Evolutionary conservation across 106 monocot genomes (phyloP).

Genomic region (Triglochin maritima): DNA sequence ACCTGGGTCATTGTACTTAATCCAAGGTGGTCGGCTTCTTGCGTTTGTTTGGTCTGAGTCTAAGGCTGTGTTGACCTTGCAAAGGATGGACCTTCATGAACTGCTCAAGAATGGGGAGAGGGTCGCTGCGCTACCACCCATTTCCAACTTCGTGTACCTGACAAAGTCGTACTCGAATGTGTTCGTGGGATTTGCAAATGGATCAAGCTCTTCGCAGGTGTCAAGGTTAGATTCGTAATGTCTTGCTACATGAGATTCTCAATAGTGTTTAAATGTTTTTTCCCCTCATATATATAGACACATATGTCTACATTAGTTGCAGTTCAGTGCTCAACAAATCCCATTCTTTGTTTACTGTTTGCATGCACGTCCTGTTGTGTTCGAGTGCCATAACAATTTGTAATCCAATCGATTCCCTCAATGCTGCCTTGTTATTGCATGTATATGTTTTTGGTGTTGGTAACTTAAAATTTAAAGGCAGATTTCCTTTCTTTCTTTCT

Average conservation of each 20-base stretch:
- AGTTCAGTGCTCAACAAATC: too few species aligned
- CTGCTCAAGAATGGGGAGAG: constrained; percentile 61
- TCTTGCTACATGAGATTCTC: background rate
- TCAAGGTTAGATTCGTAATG: background rate
- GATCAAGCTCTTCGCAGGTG: background rate
- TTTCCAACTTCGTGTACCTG: constrained; percentile 64
- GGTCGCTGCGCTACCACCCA: constrained; percentile 45
- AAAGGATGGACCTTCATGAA: constrained; percentile 60
- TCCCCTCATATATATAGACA: too few species aligned
- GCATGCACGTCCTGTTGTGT: too few species aligned
- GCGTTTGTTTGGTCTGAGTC: constrained; percentile 87
- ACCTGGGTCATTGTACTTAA: constrained; percentile 66
- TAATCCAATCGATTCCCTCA: too few species aligned
- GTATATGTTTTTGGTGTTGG: too few species aligned
- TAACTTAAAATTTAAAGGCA: too few species aligned
- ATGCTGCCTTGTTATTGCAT: too few species aligned
- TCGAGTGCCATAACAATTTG: too few species aligned
- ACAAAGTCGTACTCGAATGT: constrained; percentile 87
- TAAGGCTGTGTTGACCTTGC: constrained; percentile 50
- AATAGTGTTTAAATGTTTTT: too few species aligned
- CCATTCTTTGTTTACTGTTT: too few species aligned
- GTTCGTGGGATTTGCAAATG: constrained; percentile 28
- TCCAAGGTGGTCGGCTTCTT: constrained; percentile 38
- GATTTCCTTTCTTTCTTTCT: too few species aligned
- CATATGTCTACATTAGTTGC: too few species aligned